Evolutionary conservation across 441 rosid genomes (phyloP).

Genomic region (Croton laevigatus): DNA sequence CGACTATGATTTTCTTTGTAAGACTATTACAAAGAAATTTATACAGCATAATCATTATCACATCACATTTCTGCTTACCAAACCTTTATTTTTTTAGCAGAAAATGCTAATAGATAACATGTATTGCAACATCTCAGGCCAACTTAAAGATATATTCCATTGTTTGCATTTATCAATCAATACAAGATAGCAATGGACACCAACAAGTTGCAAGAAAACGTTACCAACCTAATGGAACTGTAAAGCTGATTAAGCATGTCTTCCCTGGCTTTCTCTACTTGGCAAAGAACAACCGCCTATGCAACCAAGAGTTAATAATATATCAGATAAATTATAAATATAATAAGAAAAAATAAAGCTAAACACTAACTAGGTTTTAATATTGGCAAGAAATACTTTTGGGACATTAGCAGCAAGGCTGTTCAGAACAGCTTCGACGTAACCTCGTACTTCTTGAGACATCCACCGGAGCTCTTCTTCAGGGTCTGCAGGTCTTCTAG

Average conservation of each 20-base stretch:
- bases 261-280: slow-evolving; percentile 99
- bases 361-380: slow-evolving; percentile 1
- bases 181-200: background rate
- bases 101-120: background rate
- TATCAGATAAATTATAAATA: slow-evolving; percentile 1
- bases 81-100: background rate
- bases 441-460: slow-evolving; percentile 99
- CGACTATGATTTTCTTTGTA: too few species aligned
- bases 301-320: slow-evolving; percentile 27
- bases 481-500: slow-evolving; percentile 91
- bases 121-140: background rate
- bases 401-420: slow-evolving; percentile 99
- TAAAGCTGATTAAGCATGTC: slow-evolving; percentile 97
- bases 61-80: too few species aligned
- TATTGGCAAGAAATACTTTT: slow-evolving; percentile 50
- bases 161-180: slow-evolving; percentile 6
- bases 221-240: slow-evolving; percentile 79
- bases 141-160: background rate
- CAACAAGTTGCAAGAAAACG: background rate
- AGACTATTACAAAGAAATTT: too few species aligned
- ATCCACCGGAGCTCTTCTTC: slow-evolving; percentile 99
- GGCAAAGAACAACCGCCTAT: slow-evolving; percentile 99
- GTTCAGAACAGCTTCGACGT: slow-evolving; percentile 99
- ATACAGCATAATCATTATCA: too few species aligned
- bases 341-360: background rate